phyloP scores from a whole-genome alignment of 768 basidiomycete genomes.

The Leccinum arenicola region DNA sequence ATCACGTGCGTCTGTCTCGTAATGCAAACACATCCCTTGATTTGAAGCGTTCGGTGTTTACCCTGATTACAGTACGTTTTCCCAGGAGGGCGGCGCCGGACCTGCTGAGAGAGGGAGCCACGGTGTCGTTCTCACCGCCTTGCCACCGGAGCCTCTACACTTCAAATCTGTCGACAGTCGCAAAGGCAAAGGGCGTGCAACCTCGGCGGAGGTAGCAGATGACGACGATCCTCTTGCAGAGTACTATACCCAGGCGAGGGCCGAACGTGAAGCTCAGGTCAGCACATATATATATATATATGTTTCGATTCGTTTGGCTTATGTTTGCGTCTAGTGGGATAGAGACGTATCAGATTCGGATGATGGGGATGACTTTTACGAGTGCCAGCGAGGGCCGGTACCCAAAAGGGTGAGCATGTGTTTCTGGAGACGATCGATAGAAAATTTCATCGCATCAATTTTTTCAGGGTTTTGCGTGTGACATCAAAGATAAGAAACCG shows the following conservation, averaged over 20 bases:
- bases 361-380: slow-evolving; percentile 27
- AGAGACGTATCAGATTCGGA: slow-evolving; percentile 36
- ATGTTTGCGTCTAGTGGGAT: slow-evolving; percentile 26
- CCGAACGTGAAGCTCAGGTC: slow-evolving; percentile 44
- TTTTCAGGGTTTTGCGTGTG: slow-evolving; percentile 64
- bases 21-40: neutral
- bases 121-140: slow-evolving; percentile 12
- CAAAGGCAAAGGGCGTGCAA: slow-evolving; percentile 1
- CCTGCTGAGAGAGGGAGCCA: neutral
- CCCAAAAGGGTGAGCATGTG: slow-evolving; percentile 31
- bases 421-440: neutral
- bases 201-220: slow-evolving; percentile 2
- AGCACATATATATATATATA: slow-evolving; percentile 10
- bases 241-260: slow-evolving; percentile 59
- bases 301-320: neutral
- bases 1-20: slow-evolving; percentile 44
- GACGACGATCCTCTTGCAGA: slow-evolving; percentile 56
- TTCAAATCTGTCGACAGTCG: slow-evolving; percentile 4
- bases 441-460: neutral
- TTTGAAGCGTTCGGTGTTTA: slow-evolving; percentile 9
- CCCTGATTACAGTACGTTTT: slow-evolving; percentile 34
- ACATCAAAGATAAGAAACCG: slow-evolving; percentile 40
- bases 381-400: slow-evolving; percentile 16
- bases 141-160: slow-evolving; percentile 27
- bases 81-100: slow-evolving; percentile 26